phyloP scores from a whole-genome alignment of 2,329 filamentous ascomycete species.

The Westerdykella ornata region DNA sequence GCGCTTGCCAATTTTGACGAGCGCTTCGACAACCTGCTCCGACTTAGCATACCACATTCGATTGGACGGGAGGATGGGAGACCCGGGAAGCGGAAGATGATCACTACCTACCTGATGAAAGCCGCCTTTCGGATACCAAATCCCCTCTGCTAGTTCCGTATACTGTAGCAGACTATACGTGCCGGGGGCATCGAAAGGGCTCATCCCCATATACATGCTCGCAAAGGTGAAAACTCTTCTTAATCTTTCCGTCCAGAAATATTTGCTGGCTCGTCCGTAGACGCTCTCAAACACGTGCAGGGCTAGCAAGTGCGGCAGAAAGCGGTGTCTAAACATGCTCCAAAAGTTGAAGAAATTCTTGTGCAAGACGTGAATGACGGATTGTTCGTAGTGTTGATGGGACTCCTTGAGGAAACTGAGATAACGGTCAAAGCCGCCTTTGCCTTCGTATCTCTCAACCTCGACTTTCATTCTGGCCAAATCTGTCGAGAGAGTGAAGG shows the following conservation, averaged over 20 bases:
- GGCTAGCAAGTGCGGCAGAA: slow-evolving; percentile 53
- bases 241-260: slow-evolving; percentile 64
- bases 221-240: slow-evolving; percentile 68
- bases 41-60: slow-evolving; percentile 4
- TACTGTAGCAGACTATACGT: slow-evolving; percentile 70
- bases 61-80: not conserved
- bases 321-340: slow-evolving; percentile 52
- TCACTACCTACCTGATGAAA: slow-evolving; percentile 55
- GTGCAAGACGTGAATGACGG: slow-evolving; percentile 58
- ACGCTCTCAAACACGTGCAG: slow-evolving; percentile 68
- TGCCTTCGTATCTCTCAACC: slow-evolving; percentile 67
- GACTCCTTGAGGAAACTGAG: slow-evolving; percentile 60
- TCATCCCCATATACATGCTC: slow-evolving; percentile 81
- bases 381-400: slow-evolving; percentile 64
- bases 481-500: slow-evolving; percentile 60
- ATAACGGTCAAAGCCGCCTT: slow-evolving; percentile 63
- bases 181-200: slow-evolving; percentile 66
- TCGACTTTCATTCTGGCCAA: slow-evolving; percentile 63
- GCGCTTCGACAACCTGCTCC: slow-evolving; percentile 48
- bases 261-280: slow-evolving; percentile 57
- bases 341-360: slow-evolving; percentile 59
- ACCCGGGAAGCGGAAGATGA: not conserved
- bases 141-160: slow-evolving; percentile 67
- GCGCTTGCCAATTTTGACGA: slow-evolving; percentile 57
- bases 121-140: slow-evolving; percentile 67